Conservation (phyloP, 768 basidiomycete genomes). For the Serendipita indica region DNA sequence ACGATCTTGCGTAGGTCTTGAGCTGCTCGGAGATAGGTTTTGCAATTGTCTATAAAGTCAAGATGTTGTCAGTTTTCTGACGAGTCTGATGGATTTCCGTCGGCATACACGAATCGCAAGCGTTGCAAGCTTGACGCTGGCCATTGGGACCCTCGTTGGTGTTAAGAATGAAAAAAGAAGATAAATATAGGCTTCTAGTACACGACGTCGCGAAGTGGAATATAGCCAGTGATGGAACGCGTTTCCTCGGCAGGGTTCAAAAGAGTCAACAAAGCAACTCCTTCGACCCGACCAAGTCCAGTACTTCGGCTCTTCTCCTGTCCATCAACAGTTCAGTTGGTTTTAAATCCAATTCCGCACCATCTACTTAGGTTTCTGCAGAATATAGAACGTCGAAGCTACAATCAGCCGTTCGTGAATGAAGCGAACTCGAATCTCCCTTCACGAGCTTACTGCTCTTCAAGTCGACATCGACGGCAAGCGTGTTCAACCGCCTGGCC, state of each 20-base stretch:
- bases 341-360: not conserved
- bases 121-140: conserved; percentile 57
- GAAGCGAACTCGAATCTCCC: not conserved
- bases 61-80: not conserved
- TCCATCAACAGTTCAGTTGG: not conserved
- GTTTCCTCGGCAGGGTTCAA: conserved; percentile 4
- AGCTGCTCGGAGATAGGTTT: conserved; percentile 62
- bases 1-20: conserved; percentile 62
- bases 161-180: not conserved
- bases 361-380: not conserved
- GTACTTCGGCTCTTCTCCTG: not conserved
- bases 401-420: not conserved
- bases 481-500: not conserved
- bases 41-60: conserved; percentile 50
- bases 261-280: conserved; percentile 1
- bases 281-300: no score
- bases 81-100: not conserved
- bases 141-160: conserved; percentile 32
- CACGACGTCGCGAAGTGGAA: not conserved
- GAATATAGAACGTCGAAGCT: not conserved
- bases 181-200: not conserved
- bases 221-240: not conserved
- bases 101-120: conserved; percentile 54
- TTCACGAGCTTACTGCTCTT: conserved; percentile 6
- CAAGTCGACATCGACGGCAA: not conserved